These are phyloP conservation scores for Penicillium sp. DNA, from an alignment of 2,329 filamentous ascomycete species.

Conservation along the genomic window DNA sequence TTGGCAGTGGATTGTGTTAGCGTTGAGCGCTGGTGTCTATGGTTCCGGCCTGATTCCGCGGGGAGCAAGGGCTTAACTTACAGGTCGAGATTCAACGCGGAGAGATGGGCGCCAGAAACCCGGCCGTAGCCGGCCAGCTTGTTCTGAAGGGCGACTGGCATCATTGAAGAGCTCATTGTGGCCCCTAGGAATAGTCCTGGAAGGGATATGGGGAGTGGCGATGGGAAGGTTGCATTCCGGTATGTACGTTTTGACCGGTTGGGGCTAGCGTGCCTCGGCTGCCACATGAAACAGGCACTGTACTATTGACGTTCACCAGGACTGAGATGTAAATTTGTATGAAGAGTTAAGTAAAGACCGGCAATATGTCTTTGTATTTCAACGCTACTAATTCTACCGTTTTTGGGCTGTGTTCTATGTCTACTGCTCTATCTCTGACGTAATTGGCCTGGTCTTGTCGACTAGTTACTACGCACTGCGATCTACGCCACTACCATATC, in stretches of 20 bases:
- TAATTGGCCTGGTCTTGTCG: not conserved
- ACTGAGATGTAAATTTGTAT: no score
- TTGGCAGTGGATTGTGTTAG: conserved; percentile 1
- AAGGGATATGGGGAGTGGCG: conserved; percentile 12
- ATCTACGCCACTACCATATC: no score
- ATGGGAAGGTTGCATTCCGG: conserved; percentile 15
- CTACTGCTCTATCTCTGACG: not conserved
- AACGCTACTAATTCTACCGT: not conserved
- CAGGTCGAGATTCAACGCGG: conserved; percentile 43
- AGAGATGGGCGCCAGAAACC: conserved; percentile 33
- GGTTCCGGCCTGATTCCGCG: conserved; percentile 3
- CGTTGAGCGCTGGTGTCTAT: not conserved
- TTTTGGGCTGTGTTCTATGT: not conserved
- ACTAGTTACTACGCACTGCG: not conserved
- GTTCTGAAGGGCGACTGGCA: conserved; percentile 45
- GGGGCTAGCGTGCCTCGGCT: conserved; percentile 13
- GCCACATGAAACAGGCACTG: conserved; percentile 10
- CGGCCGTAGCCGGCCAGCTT: conserved; percentile 41
- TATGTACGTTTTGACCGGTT: conserved; percentile 14
- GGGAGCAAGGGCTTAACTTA: conserved; percentile 29
- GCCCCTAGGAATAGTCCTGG: conserved; percentile 10
- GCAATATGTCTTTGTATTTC: no score
- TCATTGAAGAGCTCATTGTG: conserved; percentile 40
- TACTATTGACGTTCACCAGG: not conserved
- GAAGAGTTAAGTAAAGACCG: no score